Evolutionary conservation across 2,329 filamentous ascomycete genomes (phyloP).

Genomic region (Penicillium sclerotigenum): DNA sequence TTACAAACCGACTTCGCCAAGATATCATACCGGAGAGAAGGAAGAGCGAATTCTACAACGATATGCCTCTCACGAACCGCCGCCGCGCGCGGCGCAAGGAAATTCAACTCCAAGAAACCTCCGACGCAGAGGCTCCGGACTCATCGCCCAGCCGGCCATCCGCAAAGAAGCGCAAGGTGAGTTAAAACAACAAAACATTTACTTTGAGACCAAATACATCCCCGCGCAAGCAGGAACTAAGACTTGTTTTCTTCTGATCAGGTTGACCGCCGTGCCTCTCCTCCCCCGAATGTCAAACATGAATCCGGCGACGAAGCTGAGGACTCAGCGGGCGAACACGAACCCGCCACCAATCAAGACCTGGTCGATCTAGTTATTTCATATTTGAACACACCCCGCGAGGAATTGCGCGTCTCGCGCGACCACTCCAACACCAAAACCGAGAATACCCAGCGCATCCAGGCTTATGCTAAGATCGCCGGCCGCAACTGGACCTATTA

Average conservation of each 20-base stretch:
- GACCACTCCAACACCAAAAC: conserved; percentile 47
- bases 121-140: conserved; percentile 46
- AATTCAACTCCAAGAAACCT: conserved; percentile 44
- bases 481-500: conserved; percentile 53
- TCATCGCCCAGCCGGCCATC: conserved; percentile 49
- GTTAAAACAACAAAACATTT: conserved; percentile 10
- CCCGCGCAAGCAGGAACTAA: conserved; percentile 12
- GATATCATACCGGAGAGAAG: not conserved
- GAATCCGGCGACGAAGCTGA: conserved; percentile 44
- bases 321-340: conserved; percentile 42
- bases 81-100: conserved; percentile 47
- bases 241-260: conserved; percentile 15
- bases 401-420: conserved; percentile 44
- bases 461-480: conserved; percentile 51
- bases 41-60: conserved; percentile 1
- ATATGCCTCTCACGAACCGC: conserved; percentile 44
- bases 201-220: conserved; percentile 10
- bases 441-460: conserved; percentile 47
- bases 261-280: conserved; percentile 36
- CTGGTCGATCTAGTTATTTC: conserved; percentile 49
- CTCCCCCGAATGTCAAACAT: conserved; percentile 33
- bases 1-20: conserved; percentile 3
- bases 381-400: conserved; percentile 43
- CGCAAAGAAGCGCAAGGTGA: conserved; percentile 50
- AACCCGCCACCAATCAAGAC: conserved; percentile 43